Percentiles rank a stretch among this genome's conserved stretches.
Conservation (phyloP, 2,329 filamentous ascomycete genomes). For the Aspergillus sp. region DNA sequence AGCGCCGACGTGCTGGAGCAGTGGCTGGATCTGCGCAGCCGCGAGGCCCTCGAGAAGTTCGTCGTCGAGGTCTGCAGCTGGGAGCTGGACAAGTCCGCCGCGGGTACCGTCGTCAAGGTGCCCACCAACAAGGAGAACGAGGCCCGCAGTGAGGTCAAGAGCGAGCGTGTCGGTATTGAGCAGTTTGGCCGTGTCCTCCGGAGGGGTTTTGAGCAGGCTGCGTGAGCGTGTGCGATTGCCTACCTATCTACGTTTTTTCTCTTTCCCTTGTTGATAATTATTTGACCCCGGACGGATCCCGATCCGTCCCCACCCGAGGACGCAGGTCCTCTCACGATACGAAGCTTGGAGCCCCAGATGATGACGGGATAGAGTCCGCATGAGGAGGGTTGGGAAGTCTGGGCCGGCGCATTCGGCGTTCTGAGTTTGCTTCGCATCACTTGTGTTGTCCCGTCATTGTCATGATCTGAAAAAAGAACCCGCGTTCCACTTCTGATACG, state of each 20-base stretch:
- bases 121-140: conserved; percentile 96
- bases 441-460: conserved; percentile 17
- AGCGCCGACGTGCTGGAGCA: conserved; percentile 66
- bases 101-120: conserved; percentile 61
- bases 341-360: conserved; percentile 16
- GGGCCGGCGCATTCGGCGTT: conserved; percentile 29
- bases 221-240: conserved; percentile 39
- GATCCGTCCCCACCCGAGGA: conserved; percentile 3
- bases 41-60: conserved; percentile 71
- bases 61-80: conserved; percentile 83
- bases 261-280: conserved; percentile 17
- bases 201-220: conserved; percentile 81
- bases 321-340: conserved; percentile 5
- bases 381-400: conserved; percentile 21
- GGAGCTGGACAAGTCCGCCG: conserved; percentile 63
- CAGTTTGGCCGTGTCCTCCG: conserved; percentile 66
- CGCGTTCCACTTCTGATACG: conserved; percentile 1
- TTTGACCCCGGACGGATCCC: conserved; percentile 3
- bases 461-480: conserved; percentile 7
- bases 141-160: conserved; percentile 90
- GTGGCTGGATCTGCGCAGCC: conserved; percentile 69
- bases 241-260: neutral
- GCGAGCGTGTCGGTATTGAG: conserved; percentile 75
- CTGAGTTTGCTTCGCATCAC: conserved; percentile 22
- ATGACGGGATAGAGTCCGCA: conserved; percentile 19